A percentile compares a stretch with the other conserved stretches of the same genome.
These are phyloP conservation scores for Arabidopsis thaliana DNA, from an alignment of 345 rosid species.

Conservation along the genomic window DNA sequence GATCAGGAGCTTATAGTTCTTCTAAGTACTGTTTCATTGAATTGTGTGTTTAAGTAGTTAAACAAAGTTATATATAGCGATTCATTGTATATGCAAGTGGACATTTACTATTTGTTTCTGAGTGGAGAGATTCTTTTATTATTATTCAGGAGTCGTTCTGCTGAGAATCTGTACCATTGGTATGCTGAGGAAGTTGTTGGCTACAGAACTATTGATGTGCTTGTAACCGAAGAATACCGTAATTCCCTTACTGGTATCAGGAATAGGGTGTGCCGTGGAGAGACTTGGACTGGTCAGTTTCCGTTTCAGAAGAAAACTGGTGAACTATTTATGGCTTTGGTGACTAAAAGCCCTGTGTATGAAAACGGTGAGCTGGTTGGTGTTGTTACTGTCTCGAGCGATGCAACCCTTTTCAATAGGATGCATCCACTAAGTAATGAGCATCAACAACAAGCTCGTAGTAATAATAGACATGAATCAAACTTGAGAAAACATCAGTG, in stretches of 20 bases:
- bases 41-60: neutral
- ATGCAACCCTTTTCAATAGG: conserved; percentile 60
- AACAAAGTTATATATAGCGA: neutral
- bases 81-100: conserved; percentile 8
- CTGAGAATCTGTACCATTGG: conserved; percentile 87
- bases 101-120: neutral
- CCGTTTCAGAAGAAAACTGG: conserved; percentile 78
- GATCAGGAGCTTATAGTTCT: neutral
- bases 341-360: conserved; percentile 69
- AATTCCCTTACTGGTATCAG: conserved; percentile 50
- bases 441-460: conserved; percentile 43
- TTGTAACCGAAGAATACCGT: conserved; percentile 63
- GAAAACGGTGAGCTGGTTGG: conserved; percentile 73
- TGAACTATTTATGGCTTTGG: conserved; percentile 68
- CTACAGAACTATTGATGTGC: conserved; percentile 54
- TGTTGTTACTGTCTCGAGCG: conserved; percentile 74
- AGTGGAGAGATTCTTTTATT: neutral
- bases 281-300: conserved; percentile 87
- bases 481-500: conserved; percentile 62
- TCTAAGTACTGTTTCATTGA: conserved; percentile 1
- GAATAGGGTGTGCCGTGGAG: conserved; percentile 56
- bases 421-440: conserved; percentile 47
- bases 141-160: conserved; percentile 74
- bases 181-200: conserved; percentile 70
- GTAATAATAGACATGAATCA: conserved; percentile 48